A percentile compares a stretch with the other conserved stretches of the same genome.
These are phyloP conservation scores for Paraleonurus japonicus DNA, from an alignment of 257 asterid species.

Conservation along the genomic window DNA sequence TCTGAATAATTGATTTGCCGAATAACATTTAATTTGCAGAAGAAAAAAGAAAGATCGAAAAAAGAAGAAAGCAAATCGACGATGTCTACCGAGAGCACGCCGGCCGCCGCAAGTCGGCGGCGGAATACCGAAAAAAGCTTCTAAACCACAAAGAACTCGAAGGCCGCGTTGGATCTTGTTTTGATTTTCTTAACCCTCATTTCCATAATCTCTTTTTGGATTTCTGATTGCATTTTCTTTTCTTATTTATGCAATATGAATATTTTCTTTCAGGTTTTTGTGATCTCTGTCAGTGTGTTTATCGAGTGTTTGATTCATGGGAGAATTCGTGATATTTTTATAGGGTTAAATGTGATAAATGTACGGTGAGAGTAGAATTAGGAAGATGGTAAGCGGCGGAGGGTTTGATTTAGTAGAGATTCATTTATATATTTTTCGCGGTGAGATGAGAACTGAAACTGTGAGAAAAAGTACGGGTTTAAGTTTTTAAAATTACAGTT, in stretches of 20 bases:
- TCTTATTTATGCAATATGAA: not conserved
- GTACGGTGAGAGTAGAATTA: constrained; percentile 3
- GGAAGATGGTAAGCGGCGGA: not conserved
- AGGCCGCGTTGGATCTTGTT: constrained; percentile 65
- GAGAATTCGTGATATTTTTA: not conserved
- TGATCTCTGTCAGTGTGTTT: not conserved
- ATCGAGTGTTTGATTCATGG: not conserved
- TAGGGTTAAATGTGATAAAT: not conserved
- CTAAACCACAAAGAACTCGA: constrained; percentile 66
- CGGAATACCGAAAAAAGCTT: constrained; percentile 61
- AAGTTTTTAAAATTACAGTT: not conserved
- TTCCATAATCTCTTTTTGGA: not conserved
- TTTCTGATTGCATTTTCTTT: too few relatives aligned
- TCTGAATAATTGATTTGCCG: too few relatives aligned
- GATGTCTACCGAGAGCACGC: constrained; percentile 52
- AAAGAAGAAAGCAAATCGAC: not conserved
- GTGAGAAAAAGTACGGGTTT: not conserved
- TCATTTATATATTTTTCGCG: not conserved
- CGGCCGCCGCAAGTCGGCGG: constrained; percentile 53
- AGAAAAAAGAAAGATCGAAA: too few relatives aligned
- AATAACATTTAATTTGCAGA: not conserved
- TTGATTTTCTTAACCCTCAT: constrained; percentile 31
- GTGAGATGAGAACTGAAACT: not conserved
- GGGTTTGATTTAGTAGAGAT: not conserved
- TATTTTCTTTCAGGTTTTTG: not conserved